Base-by-base conservation (phyloP, 768 basidiomycete genomes). In the Auricularia sp. region DNA sequence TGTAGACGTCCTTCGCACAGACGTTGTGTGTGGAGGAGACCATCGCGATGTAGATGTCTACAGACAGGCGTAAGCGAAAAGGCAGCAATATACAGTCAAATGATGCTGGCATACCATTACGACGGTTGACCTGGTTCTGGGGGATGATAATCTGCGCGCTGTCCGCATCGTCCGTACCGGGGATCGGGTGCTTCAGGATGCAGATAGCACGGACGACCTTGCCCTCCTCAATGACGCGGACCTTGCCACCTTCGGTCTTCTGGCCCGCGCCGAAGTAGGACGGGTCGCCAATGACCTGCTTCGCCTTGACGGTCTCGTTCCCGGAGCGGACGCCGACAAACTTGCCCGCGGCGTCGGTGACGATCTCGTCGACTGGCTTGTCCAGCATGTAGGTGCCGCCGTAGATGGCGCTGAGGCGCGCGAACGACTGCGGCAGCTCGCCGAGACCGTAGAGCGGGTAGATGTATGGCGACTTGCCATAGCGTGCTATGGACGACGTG, bases 301-400 rank as follows among this genome's bases (percentile, higher is more conserved):
- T 96, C 61, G 97, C 97, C 79, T 89, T 97, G 71, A 94, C 97
- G 21, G 87, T 94, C 79, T 99, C 97, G 14, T 82, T 81, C 21
- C 84, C 94, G 69, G 89, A 90, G 44, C 88, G 89, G 56, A 98
- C 97, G 59, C 97, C 97, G 64, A 92, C 83, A 69, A 99, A 98
- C 74, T 89, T 91, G 70, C 97, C 97, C 66, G 86, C 83, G 13
- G 78, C 75, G 74, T 90, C 91, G 54, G 88, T 92, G 64, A 97
- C 88, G 69, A 98, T 94, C 73, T 90, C 85, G 66, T 96, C 87
- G 71, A 97, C 89, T 58, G 81, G 81, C 79, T 99, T 99, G 81
- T 98, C 94, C 65, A 99, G 88, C 97, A 99, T 99, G 81, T 99
- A 99, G 13, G 97, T 99, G 51, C 97, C 97, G 47, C 97, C 97